phyloP scores from a whole-genome alignment of 768 basidiomycete genomes.

The Grammothele lineata region DNA sequence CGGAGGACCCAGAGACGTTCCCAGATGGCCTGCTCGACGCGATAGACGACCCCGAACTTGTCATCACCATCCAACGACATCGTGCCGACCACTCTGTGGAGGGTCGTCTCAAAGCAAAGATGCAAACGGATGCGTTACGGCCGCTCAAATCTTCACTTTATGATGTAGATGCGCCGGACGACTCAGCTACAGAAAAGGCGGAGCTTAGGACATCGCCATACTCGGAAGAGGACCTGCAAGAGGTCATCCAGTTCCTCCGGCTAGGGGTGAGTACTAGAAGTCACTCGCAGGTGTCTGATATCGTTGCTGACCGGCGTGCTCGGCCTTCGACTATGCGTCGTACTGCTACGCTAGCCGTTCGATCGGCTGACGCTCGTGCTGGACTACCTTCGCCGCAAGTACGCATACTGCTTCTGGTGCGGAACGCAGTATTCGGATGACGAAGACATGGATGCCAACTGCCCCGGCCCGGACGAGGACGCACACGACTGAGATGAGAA shows the following conservation, averaged over 20 bases:
- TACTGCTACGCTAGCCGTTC: conserved; percentile 64
- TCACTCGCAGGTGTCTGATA: conserved; percentile 6
- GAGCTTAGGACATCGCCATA: conserved; percentile 32
- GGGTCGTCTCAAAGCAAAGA: conserved; percentile 63
- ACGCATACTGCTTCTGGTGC: conserved; percentile 88
- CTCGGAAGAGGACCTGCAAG: conserved; percentile 55
- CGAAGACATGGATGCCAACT: conserved; percentile 57
- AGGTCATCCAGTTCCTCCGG: conserved; percentile 62
- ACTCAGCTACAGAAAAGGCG: conserved; percentile 19
- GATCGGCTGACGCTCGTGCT: conserved; percentile 67
- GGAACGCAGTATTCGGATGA: conserved; percentile 65
- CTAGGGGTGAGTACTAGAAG: conserved; percentile 50
- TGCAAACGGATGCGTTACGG: conserved; percentile 69
- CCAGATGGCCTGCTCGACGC: conserved; percentile 62
- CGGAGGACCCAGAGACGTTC: conserved; percentile 57
- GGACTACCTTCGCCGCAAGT: conserved; percentile 65
- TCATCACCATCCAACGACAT: conserved; percentile 21
- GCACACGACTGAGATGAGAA: conserved; percentile 77
- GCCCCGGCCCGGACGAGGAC: conserved; percentile 75
- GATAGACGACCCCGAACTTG: conserved; percentile 37
- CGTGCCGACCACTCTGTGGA: conserved; percentile 26
- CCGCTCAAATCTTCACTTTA: conserved; percentile 36
- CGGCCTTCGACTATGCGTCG: too few relatives aligned
- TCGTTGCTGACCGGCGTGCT: neutral
- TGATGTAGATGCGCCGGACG: conserved; percentile 26